These are phyloP conservation scores for Theobroma grandiflorum DNA, from an alignment of 441 rosid genomes.

Conservation along the genomic window DNA sequence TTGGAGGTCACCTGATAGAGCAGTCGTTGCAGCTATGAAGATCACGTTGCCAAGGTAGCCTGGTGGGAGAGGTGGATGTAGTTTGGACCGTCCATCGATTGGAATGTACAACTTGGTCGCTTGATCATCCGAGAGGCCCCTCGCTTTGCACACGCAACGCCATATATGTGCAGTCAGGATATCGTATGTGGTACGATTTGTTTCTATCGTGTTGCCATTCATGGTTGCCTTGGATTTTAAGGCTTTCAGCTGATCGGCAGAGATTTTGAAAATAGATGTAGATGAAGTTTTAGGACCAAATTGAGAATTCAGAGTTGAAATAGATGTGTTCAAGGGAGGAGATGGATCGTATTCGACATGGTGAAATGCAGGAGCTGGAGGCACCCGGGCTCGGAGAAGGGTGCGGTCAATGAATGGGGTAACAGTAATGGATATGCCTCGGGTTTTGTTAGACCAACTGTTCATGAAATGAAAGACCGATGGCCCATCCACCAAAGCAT, in stretches of 20 bases:
- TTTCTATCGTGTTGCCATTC: too few relatives aligned
- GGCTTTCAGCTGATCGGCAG: too few relatives aligned
- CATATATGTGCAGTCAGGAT: conserved; percentile 29
- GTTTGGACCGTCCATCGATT: conserved; percentile 13
- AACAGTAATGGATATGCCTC: conserved; percentile 9
- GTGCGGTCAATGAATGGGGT: conserved; percentile 26
- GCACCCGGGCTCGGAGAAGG: conserved; percentile 2
- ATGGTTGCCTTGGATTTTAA: neutral
- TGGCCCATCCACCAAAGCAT: conserved; percentile 28
- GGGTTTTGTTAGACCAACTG: conserved; percentile 29
- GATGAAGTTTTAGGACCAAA: too few relatives aligned
- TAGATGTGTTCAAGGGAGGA: too few relatives aligned
- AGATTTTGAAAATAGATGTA: too few relatives aligned
- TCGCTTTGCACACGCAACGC: conserved; percentile 28
- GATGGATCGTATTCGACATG: conserved; percentile 25
- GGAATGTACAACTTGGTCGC: conserved; percentile 4
- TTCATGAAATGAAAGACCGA: conserved; percentile 29
- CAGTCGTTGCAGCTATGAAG: neutral
- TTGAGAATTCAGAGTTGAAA: too few relatives aligned
- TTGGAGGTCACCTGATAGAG: conserved; percentile 18
- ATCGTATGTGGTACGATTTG: neutral
- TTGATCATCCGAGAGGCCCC: conserved; percentile 26
- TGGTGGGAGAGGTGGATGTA: conserved; percentile 18
- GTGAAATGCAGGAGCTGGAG: conserved; percentile 20
- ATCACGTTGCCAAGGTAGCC: conserved; percentile 29